Percentiles rank a stretch among this genome's conserved stretches.
Conservation (phyloP, 2,329 filamentous ascomycete species). For the Cercospora zeae-maydis region DNA sequence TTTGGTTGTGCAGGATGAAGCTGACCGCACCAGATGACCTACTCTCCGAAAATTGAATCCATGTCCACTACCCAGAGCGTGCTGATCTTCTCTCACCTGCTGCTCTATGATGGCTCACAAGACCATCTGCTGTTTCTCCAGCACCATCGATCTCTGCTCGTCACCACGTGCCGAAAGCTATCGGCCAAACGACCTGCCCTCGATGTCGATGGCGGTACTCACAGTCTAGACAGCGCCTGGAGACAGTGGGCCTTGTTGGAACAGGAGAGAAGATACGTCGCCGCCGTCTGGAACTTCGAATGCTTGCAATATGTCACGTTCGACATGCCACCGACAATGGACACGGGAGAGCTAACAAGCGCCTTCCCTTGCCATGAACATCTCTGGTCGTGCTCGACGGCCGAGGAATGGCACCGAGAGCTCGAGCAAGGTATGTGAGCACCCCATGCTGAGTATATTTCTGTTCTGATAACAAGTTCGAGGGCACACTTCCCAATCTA, state of each 20-base stretch:
- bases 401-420: conserved; percentile 6
- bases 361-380: conserved; percentile 3
- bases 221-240: conserved; percentile 1
- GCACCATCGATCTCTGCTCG: conserved; percentile 2
- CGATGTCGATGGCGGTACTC: not conserved
- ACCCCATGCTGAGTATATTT: not conserved
- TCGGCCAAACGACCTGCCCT: not conserved
- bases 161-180: conserved; percentile 6
- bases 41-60: not conserved
- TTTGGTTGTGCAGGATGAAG: no score
- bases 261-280: conserved; percentile 9
- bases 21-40: conserved; percentile 1
- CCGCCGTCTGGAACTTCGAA: conserved; percentile 6
- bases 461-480: not conserved
- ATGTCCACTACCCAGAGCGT: conserved; percentile 5
- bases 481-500: not conserved
- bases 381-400: conserved; percentile 4
- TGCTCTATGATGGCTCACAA: conserved; percentile 1
- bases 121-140: conserved; percentile 7
- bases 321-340: conserved; percentile 10
- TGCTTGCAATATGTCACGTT: conserved; percentile 9
- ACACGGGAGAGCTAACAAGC: conserved; percentile 6
- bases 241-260: conserved; percentile 4
- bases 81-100: conserved; percentile 4
- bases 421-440: not conserved